These are phyloP conservation scores for Trametes versicolor DNA, from an alignment of 1,284 basidiomycete species.

Conservation along the genomic window DNA sequence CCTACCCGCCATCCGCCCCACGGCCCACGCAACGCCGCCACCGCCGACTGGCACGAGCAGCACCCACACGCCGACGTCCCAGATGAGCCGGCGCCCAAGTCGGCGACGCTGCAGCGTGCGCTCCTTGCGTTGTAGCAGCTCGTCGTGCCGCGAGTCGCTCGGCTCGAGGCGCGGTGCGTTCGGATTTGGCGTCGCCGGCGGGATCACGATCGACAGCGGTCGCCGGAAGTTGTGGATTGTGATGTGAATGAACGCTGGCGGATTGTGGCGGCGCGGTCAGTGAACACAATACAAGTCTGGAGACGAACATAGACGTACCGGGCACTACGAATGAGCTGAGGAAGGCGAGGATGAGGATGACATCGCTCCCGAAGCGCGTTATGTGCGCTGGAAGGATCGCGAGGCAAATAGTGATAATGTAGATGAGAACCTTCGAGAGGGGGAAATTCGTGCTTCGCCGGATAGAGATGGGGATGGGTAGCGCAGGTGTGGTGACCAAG, in stretches of 20 bases:
- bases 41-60: conserved; percentile 62
- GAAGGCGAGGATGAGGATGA: conserved; percentile 58
- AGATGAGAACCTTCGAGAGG: conserved; percentile 56
- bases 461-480: conserved; percentile 55
- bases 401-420: conserved; percentile 53
- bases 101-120: conserved; percentile 72
- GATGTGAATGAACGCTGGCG: conserved; percentile 67
- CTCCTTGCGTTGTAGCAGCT: conserved; percentile 80
- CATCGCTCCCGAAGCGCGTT: conserved; percentile 54
- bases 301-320: conserved; percentile 47
- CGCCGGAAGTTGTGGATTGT: conserved; percentile 73
- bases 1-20: conserved; percentile 53
- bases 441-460: conserved; percentile 56
- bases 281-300: not conserved
- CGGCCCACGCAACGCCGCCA: conserved; percentile 62
- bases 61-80: conserved; percentile 79
- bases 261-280: conserved; percentile 3
- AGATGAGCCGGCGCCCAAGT: conserved; percentile 68
- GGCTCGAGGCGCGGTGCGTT: conserved; percentile 38
- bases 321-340: conserved; percentile 68
- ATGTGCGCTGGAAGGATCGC: conserved; percentile 52
- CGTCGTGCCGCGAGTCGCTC: conserved; percentile 54
- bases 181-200: conserved; percentile 49
- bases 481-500: conserved; percentile 61
- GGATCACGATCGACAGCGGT: conserved; percentile 74